These are phyloP conservation scores for Phytophthora vignae DNA, from an alignment of 352 stramenopile genomes.

Conservation along the genomic window DNA sequence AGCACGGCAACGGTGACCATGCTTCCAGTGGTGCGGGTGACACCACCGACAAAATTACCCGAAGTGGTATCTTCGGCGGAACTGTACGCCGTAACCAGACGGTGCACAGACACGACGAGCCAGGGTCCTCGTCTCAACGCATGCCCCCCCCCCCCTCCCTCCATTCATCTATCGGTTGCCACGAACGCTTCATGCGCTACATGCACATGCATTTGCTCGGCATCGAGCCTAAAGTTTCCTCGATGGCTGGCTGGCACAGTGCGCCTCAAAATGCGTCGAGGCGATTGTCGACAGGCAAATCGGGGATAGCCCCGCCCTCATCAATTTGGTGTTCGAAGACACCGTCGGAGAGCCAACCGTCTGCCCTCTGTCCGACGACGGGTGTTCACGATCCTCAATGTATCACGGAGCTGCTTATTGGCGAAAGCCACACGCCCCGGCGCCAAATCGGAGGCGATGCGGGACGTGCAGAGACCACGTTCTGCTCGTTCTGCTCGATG, in stretches of 20 bases:
- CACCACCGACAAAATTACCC: neutral
- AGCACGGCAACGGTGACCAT: neutral
- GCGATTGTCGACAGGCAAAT: neutral
- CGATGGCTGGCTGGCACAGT: neutral
- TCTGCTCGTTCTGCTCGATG: neutral
- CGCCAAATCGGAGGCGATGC: constrained; percentile 28
- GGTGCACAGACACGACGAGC: constrained; percentile 14
- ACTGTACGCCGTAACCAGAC: constrained; percentile 13
- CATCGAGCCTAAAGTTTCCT: neutral
- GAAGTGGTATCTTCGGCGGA: constrained; percentile 12
- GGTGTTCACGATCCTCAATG: constrained; percentile 23
- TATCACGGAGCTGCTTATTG: constrained; percentile 31
- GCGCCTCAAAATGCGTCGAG: neutral
- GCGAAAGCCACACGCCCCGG: constrained; percentile 30
- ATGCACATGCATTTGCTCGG: neutral
- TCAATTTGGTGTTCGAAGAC: constrained; percentile 17
- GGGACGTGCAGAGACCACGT: constrained; percentile 15
- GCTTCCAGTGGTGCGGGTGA: neutral
- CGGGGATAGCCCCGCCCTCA: neutral
- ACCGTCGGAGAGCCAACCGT: neutral
- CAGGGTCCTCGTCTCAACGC: constrained; percentile 14
- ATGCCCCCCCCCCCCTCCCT: neutral
- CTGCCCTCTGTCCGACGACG: constrained; percentile 11
- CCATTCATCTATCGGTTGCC: neutral
- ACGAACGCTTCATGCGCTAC: neutral